phyloP scores from a whole-genome alignment of 73 alveolate genomes.

The Effrenium voratum region DNA sequence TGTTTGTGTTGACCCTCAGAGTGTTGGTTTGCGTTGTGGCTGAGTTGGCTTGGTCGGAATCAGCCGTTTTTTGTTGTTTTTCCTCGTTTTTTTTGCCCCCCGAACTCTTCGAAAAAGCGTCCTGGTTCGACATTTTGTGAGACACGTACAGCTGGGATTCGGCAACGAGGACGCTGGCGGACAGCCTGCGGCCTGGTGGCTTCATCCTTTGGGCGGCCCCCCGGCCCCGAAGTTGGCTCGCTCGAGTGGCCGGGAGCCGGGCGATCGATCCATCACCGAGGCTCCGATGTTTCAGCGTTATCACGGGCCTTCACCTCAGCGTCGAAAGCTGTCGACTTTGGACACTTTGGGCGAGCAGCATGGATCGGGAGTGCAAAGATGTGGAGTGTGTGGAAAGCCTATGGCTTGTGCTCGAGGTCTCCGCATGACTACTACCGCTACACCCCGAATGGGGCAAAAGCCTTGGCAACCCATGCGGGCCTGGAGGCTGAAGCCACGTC shows the following conservation, averaged over 20 bases:
- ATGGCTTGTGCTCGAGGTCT: constrained; percentile 2
- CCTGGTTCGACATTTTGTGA: no score
- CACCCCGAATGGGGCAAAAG: constrained; percentile 78
- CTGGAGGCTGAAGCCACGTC: neutral
- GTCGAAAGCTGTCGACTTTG: no score
- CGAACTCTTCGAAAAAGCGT: no score
- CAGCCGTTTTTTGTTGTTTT: no score
- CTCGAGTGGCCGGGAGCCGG: neutral
- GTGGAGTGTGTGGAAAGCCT: no score
- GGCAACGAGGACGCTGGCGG: constrained; percentile 71
- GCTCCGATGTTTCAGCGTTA: constrained; percentile 89
- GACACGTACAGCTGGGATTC: no score
- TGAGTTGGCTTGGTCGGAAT: no score
- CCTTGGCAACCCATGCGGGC: constrained; percentile 67
- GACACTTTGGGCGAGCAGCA: no score
- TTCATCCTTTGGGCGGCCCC: constrained; percentile 68
- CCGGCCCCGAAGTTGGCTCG: neutral
- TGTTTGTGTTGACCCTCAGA: neutral
- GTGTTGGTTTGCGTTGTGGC: no score
- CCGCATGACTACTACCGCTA: constrained; percentile 93
- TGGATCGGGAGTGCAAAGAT: no score
- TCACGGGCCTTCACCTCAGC: constrained; percentile 21
- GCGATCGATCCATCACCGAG: neutral
- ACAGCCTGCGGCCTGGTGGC: constrained; percentile 68
- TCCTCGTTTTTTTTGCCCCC: no score